phyloP scores from a whole-genome alignment of 1,284 basidiomycete species.

The Trichosporon ovoides region DNA sequence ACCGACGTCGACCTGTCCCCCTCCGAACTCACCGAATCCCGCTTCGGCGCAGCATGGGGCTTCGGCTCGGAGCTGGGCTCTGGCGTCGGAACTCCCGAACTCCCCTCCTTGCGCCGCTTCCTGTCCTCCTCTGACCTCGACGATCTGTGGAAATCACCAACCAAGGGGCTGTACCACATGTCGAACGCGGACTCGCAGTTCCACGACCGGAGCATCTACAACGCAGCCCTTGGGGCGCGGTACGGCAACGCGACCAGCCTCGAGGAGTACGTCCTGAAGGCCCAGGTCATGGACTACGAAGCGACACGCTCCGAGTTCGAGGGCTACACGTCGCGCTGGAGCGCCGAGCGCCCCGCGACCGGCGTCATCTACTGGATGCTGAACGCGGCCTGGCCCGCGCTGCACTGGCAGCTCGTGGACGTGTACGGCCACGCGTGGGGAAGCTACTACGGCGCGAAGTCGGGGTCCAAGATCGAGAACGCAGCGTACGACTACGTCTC shows the following conservation, averaged over 20 bases:
- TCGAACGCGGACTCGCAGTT: neutral
- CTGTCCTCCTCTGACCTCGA: neutral
- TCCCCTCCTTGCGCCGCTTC: neutral
- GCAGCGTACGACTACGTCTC: neutral
- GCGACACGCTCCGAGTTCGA: neutral
- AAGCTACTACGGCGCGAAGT: neutral
- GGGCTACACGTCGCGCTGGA: neutral
- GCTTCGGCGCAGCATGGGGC: neutral
- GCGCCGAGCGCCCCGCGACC: neutral
- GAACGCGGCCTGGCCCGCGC: neutral
- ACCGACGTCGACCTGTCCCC: neutral
- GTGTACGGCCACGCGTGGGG: neutral
- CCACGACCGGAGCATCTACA: neutral
- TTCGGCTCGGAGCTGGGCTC: neutral
- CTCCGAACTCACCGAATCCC: neutral
- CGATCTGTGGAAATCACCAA: neutral
- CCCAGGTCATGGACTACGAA: neutral
- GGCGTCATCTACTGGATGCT: slow-evolving; percentile 3
- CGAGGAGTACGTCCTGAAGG: neutral
- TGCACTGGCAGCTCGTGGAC: neutral
- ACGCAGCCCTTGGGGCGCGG: neutral
- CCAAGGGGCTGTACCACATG: slow-evolving; percentile 5
- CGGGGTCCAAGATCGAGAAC: neutral
- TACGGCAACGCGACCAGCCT: neutral
- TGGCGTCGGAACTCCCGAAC: neutral